Percentiles rank a stretch among this genome's conserved stretches.
These are phyloP conservation scores for Eimeria acervulina DNA, from an alignment of 169 alveolate genomes.

Conservation along the genomic window DNA sequence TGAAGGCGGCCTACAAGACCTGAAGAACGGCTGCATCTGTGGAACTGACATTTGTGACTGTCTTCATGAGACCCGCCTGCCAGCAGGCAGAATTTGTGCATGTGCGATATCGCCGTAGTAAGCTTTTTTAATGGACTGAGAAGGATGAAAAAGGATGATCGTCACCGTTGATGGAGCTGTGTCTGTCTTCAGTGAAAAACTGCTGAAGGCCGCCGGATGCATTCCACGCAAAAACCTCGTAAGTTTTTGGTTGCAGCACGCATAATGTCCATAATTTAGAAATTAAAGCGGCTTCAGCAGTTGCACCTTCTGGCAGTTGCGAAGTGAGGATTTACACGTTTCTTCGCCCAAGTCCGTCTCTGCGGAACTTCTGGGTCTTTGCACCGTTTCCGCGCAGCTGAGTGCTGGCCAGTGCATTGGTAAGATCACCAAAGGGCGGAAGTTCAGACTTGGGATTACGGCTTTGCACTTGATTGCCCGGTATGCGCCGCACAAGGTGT, in stretches of 20 bases:
- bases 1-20: not conserved
- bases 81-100: not conserved
- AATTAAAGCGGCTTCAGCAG: not conserved
- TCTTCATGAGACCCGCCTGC: not conserved
- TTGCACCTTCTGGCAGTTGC: constrained; percentile 83
- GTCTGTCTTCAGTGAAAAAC: constrained; percentile 84
- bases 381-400: constrained; percentile 67
- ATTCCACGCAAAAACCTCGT: constrained; percentile 92
- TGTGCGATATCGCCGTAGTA: not conserved
- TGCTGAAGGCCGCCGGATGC: constrained; percentile 90
- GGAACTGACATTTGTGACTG: no score
- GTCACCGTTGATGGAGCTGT: not conserved
- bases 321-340: not conserved
- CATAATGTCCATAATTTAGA: not conserved
- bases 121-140: not conserved
- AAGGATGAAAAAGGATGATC: not conserved
- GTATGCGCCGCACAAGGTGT: constrained; percentile 94
- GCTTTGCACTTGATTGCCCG: constrained; percentile 95
- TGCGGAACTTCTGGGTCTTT: not conserved
- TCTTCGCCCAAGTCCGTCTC: not conserved
- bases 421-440: constrained; percentile 95
- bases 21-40: not conserved
- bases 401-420: constrained; percentile 95
- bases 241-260: not conserved
- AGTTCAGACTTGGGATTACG: constrained; percentile 95